Percentiles rank a stretch among this genome's conserved stretches.
phyloP scores from a whole-genome alignment of 108 stramenopile genomes.

The Skeletonema potamos region DNA sequence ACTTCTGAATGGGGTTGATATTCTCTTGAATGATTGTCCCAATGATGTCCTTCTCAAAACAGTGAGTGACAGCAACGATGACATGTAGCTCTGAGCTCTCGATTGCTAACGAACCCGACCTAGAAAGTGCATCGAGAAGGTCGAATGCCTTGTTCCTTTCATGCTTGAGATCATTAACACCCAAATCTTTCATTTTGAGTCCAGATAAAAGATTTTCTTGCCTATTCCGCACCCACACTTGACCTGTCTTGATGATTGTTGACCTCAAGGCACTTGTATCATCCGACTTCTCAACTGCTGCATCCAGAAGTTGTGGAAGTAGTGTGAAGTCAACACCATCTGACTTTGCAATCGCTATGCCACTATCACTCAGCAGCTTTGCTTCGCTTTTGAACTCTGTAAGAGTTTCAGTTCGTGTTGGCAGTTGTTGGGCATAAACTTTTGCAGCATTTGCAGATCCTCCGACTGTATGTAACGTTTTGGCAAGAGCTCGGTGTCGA shows the following conservation, averaged over 20 bases:
- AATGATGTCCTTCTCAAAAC: slow-evolving; percentile 79
- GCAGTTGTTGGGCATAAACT: background rate
- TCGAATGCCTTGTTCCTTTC: slow-evolving; percentile 84
- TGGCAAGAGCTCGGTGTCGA: background rate
- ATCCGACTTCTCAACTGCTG: slow-evolving; percentile 53
- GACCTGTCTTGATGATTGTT: slow-evolving; percentile 59
- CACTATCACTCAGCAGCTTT: background rate
- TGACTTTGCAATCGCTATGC: background rate
- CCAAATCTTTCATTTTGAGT: slow-evolving; percentile 16
- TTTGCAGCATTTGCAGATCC: background rate
- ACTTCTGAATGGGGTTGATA: slow-evolving; percentile 84
- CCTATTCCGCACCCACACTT: slow-evolving; percentile 47
- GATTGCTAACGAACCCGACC: slow-evolving; percentile 78
- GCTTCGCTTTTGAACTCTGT: background rate
- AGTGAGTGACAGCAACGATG: slow-evolving; percentile 78
- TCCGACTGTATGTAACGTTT: background rate
- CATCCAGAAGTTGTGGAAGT: slow-evolving; percentile 62
- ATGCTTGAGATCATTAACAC: slow-evolving; percentile 32
- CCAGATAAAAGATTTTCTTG: slow-evolving; percentile 56
- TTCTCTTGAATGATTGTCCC: slow-evolving; percentile 78
- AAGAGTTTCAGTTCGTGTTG: background rate
- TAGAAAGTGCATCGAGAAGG: slow-evolving; percentile 76
- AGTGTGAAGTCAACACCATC: background rate
- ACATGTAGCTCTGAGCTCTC: slow-evolving; percentile 72
- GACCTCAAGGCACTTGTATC: slow-evolving; percentile 55